These are phyloP conservation scores for Colletotrichum incanum DNA, from an alignment of 2,329 filamentous ascomycete genomes.

Conservation along the genomic window DNA sequence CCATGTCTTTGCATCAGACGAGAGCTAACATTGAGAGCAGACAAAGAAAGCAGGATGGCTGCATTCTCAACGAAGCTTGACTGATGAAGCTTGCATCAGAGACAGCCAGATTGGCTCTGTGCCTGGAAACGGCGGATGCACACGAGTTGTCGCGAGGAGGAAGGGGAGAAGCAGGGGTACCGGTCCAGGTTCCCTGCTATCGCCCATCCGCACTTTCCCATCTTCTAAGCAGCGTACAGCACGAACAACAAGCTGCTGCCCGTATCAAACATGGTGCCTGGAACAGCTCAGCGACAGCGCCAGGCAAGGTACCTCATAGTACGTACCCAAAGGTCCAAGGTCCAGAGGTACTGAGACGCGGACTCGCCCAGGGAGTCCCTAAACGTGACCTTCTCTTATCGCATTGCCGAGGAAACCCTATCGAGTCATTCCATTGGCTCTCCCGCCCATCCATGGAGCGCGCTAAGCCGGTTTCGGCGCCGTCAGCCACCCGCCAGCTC, in stretches of 20 bases:
- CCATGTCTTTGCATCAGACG: neutral
- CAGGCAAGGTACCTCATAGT: neutral
- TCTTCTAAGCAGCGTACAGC: neutral
- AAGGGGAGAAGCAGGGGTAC: slow-evolving; percentile 3
- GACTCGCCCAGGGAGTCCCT: slow-evolving; percentile 35
- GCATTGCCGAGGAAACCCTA: slow-evolving; percentile 50
- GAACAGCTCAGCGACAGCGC: too few relatives aligned
- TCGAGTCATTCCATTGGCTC: slow-evolving; percentile 47
- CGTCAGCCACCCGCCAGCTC: slow-evolving; percentile 44
- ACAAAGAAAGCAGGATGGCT: slow-evolving; percentile 5
- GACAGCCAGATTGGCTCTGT: slow-evolving; percentile 4
- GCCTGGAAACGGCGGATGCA: neutral
- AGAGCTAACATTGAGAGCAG: neutral
- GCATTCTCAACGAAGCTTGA: slow-evolving; percentile 16
- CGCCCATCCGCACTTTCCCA: slow-evolving; percentile 36
- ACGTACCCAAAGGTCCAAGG: slow-evolving; percentile 1
- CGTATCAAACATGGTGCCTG: slow-evolving; percentile 34
- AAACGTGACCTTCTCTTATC: slow-evolving; percentile 45
- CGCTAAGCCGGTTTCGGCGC: slow-evolving; percentile 48
- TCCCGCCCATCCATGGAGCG: slow-evolving; percentile 7
- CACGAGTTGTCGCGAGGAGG: neutral
- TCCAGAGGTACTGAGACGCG: neutral
- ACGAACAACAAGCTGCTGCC: slow-evolving; percentile 9
- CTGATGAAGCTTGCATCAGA: neutral
- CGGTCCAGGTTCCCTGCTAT: slow-evolving; percentile 9